These are phyloP conservation scores for Jaenimonas drosophilae DNA, from an alignment of 208 protist genomes.

Conservation along the genomic window DNA sequence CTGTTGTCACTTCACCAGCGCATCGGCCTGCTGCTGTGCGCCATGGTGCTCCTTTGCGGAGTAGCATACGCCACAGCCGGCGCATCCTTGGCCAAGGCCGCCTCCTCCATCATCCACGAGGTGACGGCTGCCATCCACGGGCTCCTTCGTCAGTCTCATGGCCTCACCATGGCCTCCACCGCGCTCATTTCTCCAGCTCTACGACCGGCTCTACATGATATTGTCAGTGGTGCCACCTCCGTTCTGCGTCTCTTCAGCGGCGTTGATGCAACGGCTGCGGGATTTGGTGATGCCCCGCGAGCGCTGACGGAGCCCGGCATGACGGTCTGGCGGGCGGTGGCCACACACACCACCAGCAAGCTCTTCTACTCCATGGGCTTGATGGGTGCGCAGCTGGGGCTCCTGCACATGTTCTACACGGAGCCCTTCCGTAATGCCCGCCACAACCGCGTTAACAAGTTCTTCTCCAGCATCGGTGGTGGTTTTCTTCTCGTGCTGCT, in stretches of 20 bases:
- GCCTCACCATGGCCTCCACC: neutral
- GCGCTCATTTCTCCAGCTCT: conserved; percentile 1
- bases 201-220: conserved; percentile 5
- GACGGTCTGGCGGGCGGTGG: conserved; percentile 8
- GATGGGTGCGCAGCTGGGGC: conserved; percentile 22
- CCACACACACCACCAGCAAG: conserved; percentile 33
- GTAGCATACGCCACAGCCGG: too few relatives aligned
- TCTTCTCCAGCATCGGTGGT: conserved; percentile 18
- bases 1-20: too few relatives aligned
- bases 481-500: conserved; percentile 29
- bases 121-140: neutral
- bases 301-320: neutral
- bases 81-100: neutral
- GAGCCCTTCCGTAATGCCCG: conserved; percentile 29
- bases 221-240: conserved; percentile 27
- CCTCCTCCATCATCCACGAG: neutral
- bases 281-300: neutral
- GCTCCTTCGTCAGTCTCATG: neutral
- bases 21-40: too few relatives aligned
- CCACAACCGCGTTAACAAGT: conserved; percentile 20
- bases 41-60: too few relatives aligned
- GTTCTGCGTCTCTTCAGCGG: conserved; percentile 20
- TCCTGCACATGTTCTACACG: conserved; percentile 43
- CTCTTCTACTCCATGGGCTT: conserved; percentile 41
- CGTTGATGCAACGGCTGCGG: conserved; percentile 9